Base-by-base conservation (phyloP, 2,329 filamentous ascomycete genomes). In the Emergomyces orientalis region DNA sequence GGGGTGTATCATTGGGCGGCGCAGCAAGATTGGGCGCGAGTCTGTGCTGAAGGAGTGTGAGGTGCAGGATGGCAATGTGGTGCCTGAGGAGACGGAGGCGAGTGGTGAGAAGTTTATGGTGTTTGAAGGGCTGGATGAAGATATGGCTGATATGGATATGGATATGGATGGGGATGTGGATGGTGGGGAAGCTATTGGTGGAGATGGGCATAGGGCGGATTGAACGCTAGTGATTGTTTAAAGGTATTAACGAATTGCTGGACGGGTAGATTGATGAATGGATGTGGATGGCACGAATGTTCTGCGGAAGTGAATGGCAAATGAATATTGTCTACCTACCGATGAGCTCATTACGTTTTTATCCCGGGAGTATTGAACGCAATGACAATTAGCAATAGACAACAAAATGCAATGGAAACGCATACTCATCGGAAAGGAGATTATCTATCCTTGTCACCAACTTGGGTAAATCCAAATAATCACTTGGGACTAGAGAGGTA, bases 21-120 rank as follows among this genome's bases (percentile, higher is more conserved):
- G 90, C 65, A 89, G 88, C 67, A 87, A 88, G 69, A 85, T 99
- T 68, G 92, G 93, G n/a, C 89, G 90, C 56, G 88, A 87, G 9
- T 87, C 82, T 6, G 83, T 86, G n/a, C 76, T 97, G 68, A 91
- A 88, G 61, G 90, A 96, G 65, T 97, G 92, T 70, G 91, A 97
- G 76, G 88, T 97, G 5, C 91, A 96, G 73, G 90, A 96, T 74
- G 82, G 81, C 2, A 93, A 93, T 72, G 81, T 93, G 9, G 82
- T 96, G 1, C 87, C 92, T 55, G 92, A 95, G 70, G 84, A 89
- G n/a, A 88, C 80, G 8, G 83, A 86, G 63, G 79, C 79, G 34
- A 86, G 86, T 75, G 81, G 81, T 55, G 84, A 86, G 68, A 86
- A 85, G 71, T 84, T 86, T 70, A 85, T 86, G 79, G 72, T 76